Evolutionary conservation across 805 yeast species (phyloP), one percentile per base, ranked within the genome.

Genomic region (Brettanomyces nanus): DNA sequence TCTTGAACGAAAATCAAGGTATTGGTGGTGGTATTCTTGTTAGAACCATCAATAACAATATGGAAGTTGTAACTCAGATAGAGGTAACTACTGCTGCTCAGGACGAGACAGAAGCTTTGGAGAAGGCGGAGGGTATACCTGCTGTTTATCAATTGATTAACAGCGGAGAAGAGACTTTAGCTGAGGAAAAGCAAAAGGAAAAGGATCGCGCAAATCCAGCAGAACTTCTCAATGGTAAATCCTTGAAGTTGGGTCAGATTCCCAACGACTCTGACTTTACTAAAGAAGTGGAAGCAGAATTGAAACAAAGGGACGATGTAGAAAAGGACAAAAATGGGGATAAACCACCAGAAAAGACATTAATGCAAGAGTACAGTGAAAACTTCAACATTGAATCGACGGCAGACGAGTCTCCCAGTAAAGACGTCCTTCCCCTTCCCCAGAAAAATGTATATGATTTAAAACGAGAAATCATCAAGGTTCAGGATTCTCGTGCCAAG

Each of bases 11-110:
- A 53, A 85, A 87, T 56, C 97, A 87, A 59, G 81, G 82, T 7
- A 79, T 80, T 38, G 97, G 97, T 31, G 97, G 97, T 2, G 81
- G 89, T 2, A 73, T 90, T 28, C 68, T 90, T 38, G 85, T 92
- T 34, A 68, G 96, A 48, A 71, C 86, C 35, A 79, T 92, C 45
- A 92, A 92, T 63, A 89, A 86, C 61, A 77, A 85, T 56, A 68
- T 92, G 49, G 78, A 71, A 35, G 72, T 77, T 6, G 58, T 65
- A 10, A 69, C 73, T 14, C 60, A 54, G 19, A 47, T 50, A 25
- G 67, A 61, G 32, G 58, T 58, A n/a, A 43, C 56, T 2, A 68
- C 74, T 4, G 72, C 65, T 43, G 60, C 62, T 36, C 69, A 64
- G 41, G 74, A 76, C 25, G 75, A 65, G 47, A 63, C 64, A 38